These are phyloP conservation scores for Colletotrichum cereale DNA, from an alignment of 2,329 filamentous ascomycete species.

Conservation along the genomic window DNA sequence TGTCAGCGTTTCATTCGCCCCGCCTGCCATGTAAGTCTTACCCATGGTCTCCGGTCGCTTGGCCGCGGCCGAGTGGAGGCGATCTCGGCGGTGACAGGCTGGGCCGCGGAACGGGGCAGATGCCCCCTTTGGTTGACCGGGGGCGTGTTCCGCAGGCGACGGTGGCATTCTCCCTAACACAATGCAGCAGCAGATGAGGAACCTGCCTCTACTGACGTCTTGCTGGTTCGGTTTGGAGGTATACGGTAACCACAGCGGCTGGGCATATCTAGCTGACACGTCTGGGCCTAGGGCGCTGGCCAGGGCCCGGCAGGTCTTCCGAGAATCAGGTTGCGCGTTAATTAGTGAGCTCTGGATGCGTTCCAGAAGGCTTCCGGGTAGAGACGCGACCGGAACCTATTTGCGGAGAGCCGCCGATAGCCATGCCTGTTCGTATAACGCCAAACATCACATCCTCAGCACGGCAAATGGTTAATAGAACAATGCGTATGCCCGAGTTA, in stretches of 20 bases:
- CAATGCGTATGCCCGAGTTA: neutral
- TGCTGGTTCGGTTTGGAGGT: neutral
- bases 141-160: constrained; percentile 1
- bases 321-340: neutral
- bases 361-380: constrained; percentile 12
- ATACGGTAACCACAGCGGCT: neutral
- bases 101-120: constrained; percentile 15
- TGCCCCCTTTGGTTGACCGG: constrained; percentile 8
- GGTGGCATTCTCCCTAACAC: neutral
- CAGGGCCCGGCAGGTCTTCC: neutral
- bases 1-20: constrained; percentile 16
- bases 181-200: neutral
- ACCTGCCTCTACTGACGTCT: neutral
- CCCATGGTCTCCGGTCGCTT: constrained; percentile 14
- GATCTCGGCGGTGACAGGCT: constrained; percentile 11
- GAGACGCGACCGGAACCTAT: neutral
- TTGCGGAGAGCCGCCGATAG: neutral
- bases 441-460: neutral
- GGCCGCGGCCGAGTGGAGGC: constrained; percentile 15
- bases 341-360: too few species aligned
- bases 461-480: neutral
- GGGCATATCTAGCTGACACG: neutral
- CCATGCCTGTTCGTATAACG: constrained; percentile 4
- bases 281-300: neutral
- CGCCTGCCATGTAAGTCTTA: neutral